Percentiles rank a stretch among this genome's conserved stretches.
Evolutionary conservation across 2,329 filamentous ascomycete genomes (phyloP).

Genomic region (Immersiporthe knoxdaviesiana): DNA sequence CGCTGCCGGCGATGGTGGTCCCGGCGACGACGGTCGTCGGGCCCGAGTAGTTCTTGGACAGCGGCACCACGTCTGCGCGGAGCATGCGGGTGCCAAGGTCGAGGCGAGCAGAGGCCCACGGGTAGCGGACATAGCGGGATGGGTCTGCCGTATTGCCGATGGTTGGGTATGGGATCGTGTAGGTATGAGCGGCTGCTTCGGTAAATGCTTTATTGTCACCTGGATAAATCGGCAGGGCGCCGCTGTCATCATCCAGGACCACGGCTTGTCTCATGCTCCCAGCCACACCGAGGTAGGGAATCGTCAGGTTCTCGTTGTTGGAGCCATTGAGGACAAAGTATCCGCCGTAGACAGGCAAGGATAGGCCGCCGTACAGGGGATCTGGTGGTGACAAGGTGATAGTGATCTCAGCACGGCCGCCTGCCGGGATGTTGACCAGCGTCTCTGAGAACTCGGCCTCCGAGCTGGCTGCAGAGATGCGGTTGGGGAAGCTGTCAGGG

Average conservation of each 20-base stretch:
- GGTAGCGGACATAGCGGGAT: constrained; percentile 15
- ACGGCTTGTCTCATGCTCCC: constrained; percentile 35
- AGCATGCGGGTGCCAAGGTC: constrained; percentile 32
- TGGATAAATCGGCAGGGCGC: constrained; percentile 26
- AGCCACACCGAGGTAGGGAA: constrained; percentile 46
- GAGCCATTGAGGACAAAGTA: constrained; percentile 46
- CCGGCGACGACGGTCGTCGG: constrained; percentile 31
- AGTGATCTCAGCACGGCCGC: constrained; percentile 34
- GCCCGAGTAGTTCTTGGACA: constrained; percentile 23
- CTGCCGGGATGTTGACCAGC: constrained; percentile 37
- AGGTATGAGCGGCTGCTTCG: constrained; percentile 33
- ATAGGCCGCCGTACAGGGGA: constrained; percentile 34
- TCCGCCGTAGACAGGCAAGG: constrained; percentile 48
- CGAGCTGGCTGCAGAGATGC: constrained; percentile 26
- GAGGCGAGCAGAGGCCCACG: constrained; percentile 17
- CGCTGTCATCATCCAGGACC: constrained; percentile 26
- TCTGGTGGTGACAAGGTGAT: constrained; percentile 36
- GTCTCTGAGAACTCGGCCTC: constrained; percentile 30
- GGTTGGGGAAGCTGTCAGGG: constrained; percentile 16
- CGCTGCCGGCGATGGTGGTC: constrained; percentile 32
- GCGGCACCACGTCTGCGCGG: constrained; percentile 33
- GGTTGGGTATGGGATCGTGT: constrained; percentile 33
- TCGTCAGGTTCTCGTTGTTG: constrained; percentile 40
- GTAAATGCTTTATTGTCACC: not conserved
- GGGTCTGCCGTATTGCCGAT: not conserved